Percentiles rank a stretch among this genome's conserved stretches.
phyloP scores from a whole-genome alignment of 345 rosid genomes.

The Isatis tinctoria region DNA sequence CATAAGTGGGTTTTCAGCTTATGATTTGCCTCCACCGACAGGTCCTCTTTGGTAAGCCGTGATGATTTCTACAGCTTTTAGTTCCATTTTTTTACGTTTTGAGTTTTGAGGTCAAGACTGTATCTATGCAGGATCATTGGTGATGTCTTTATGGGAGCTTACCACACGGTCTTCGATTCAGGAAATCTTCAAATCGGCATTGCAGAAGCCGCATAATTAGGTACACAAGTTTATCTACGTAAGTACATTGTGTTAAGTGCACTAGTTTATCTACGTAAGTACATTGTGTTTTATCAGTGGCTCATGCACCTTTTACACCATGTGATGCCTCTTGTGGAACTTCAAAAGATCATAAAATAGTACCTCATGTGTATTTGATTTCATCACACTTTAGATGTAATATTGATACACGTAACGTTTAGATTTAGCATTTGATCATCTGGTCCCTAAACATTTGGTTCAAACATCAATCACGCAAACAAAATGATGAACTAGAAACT shows the following conservation, averaged over 20 bases:
- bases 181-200: conserved; percentile 60
- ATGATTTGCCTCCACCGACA: conserved; percentile 59
- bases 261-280: not conserved
- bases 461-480: not conserved
- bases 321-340: not conserved
- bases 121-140: conserved; percentile 61
- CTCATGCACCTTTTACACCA: not conserved
- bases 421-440: not conserved
- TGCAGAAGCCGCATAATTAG: conserved; percentile 53
- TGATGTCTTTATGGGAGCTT: conserved; percentile 78
- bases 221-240: not conserved
- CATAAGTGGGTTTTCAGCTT: conserved; percentile 64
- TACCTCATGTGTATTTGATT: not conserved
- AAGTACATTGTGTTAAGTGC: not conserved
- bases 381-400: not conserved
- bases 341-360: not conserved
- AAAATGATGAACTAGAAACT: not conserved
- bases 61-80: not conserved
- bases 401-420: not conserved
- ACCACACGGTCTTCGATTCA: conserved; percentile 63
- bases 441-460: not conserved
- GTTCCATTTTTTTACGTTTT: not conserved
- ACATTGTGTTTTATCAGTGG: not conserved
- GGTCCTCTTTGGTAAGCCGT: conserved; percentile 65
- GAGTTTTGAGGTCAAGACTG: not conserved